Evolutionary conservation across 306 rosid genomes (phyloP).

Genomic region (Corylus avellana): DNA sequence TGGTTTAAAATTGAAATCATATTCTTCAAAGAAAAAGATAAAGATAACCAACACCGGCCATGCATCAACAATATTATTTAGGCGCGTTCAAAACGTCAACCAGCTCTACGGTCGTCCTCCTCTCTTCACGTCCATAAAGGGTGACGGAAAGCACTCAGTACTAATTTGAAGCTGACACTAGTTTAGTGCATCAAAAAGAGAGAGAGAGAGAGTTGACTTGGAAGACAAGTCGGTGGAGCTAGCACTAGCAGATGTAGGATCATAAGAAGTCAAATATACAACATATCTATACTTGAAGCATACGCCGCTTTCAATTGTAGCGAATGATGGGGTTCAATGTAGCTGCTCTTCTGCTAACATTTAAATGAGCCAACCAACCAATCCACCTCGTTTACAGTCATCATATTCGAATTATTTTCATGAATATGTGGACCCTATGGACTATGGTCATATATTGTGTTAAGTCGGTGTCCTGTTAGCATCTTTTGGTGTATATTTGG

Average conservation of each 20-base stretch:
- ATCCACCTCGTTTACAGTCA: not conserved
- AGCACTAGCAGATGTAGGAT: not conserved
- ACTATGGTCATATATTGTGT: too few species aligned
- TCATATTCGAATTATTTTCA: not conserved
- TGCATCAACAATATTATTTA: not conserved
- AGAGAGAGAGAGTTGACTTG: not conserved
- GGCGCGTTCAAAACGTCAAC: not conserved
- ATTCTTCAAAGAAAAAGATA: not conserved
- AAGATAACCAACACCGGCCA: not conserved
- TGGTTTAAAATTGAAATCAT: not conserved
- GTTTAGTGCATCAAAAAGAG: not conserved
- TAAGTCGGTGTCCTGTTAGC: too few species aligned
- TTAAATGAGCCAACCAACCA: slow-evolving; percentile 13
- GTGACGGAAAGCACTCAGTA: not conserved
- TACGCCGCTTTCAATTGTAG: not conserved
- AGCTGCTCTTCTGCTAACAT: not conserved
- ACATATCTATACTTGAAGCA: not conserved
- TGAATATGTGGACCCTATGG: not conserved
- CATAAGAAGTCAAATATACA: not conserved
- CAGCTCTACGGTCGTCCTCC: not conserved
- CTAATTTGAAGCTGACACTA: not conserved
- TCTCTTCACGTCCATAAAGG: not conserved
- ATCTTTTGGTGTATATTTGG: too few species aligned
- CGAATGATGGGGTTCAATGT: not conserved
- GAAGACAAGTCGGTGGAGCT: slow-evolving; percentile 8